Conservation (phyloP, 2,329 filamentous ascomycete species). For the Tolypocladium guangdongense region DNA sequence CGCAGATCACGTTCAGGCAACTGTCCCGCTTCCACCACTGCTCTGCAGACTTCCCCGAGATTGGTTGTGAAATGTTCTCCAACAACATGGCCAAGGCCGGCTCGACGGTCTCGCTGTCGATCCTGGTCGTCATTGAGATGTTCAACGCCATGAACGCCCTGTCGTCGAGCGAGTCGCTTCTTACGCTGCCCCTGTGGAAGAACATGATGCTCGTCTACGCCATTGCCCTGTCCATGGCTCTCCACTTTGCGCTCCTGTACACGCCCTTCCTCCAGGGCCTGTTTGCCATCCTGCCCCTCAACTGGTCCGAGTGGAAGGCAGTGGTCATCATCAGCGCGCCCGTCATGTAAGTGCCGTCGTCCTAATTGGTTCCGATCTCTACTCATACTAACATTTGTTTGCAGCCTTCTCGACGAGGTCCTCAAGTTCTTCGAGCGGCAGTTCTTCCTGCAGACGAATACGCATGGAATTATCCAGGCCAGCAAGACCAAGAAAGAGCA, state of each 20-base stretch:
- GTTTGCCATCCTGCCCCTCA: conserved; percentile 84
- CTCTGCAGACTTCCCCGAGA: conserved; percentile 71
- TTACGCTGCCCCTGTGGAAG: conserved; percentile 92
- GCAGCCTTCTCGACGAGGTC: conserved; percentile 67
- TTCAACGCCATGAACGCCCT: conserved; percentile 98
- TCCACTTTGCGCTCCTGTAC: conserved; percentile 93
- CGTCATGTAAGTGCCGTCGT: conserved; percentile 61
- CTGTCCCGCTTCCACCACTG: conserved; percentile 91
- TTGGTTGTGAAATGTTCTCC: conserved; percentile 86
- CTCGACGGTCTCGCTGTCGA: conserved; percentile 84
- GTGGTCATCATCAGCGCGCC: conserved; percentile 81
- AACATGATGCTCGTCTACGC: conserved; percentile 98
- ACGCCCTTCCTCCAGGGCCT: conserved; percentile 77
- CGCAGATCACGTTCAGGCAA: conserved; percentile 84
- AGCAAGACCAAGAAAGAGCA: conserved; percentile 43
- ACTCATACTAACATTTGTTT: conserved; percentile 11
- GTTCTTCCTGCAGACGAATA: conserved; percentile 47
- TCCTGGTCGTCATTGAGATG: conserved; percentile 97
- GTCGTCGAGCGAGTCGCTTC: conserved; percentile 84
- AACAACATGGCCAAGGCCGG: conserved; percentile 80
- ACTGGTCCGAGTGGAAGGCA: conserved; percentile 83
- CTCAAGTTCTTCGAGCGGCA: conserved; percentile 69
- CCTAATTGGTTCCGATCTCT: neutral
- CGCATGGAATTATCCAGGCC: conserved; percentile 23
- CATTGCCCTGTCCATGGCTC: conserved; percentile 80